Conservation (phyloP, 1,139 yeast species). For the Zygosaccharomyces pseudobailii region DNA sequence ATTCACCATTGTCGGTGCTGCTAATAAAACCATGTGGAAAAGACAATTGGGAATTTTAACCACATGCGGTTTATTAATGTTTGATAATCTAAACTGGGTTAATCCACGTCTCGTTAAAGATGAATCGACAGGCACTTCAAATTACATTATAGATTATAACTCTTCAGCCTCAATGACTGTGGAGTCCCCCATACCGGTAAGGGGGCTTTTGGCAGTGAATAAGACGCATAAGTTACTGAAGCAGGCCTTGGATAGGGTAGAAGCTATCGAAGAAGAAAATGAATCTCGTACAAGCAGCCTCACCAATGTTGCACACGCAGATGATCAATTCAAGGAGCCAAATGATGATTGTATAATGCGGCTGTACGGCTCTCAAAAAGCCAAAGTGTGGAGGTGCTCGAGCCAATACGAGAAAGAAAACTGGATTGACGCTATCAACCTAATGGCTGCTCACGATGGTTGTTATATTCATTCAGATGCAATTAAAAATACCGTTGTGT, state of each 20-base stretch:
- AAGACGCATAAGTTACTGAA: slow-evolving; percentile 12
- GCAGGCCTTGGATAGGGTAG: slow-evolving; percentile 1
- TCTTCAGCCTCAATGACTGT: slow-evolving; percentile 8
- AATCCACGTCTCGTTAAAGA: slow-evolving; percentile 24
- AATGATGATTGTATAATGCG: slow-evolving; percentile 11
- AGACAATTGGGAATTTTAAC: slow-evolving; percentile 42
- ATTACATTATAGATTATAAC: slow-evolving; percentile 29
- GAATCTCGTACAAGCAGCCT: slow-evolving; percentile 1
- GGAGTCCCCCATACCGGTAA: slow-evolving; percentile 14
- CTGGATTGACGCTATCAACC: slow-evolving; percentile 56
- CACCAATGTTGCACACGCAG: neutral
- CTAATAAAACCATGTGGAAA: slow-evolving; percentile 37
- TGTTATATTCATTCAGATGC: slow-evolving; percentile 29
- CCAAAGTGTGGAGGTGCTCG: slow-evolving; percentile 26
- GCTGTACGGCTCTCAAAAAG: slow-evolving; percentile 36
- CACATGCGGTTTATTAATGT: slow-evolving; percentile 42
- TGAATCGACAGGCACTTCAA: slow-evolving; percentile 22
- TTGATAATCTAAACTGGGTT: slow-evolving; percentile 35
- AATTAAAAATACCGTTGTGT: slow-evolving; percentile 26
- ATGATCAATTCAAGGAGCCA: neutral
- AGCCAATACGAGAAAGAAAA: slow-evolving; percentile 41
- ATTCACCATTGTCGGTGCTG: slow-evolving; percentile 28
- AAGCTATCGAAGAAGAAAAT: slow-evolving; percentile 8
- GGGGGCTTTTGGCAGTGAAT: slow-evolving; percentile 24
- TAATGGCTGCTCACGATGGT: slow-evolving; percentile 48